Percentiles rank a stretch among this genome's conserved stretches.
Conservation (phyloP, 2,329 filamentous ascomycete genomes). For the Eurotiales sp. region DNA sequence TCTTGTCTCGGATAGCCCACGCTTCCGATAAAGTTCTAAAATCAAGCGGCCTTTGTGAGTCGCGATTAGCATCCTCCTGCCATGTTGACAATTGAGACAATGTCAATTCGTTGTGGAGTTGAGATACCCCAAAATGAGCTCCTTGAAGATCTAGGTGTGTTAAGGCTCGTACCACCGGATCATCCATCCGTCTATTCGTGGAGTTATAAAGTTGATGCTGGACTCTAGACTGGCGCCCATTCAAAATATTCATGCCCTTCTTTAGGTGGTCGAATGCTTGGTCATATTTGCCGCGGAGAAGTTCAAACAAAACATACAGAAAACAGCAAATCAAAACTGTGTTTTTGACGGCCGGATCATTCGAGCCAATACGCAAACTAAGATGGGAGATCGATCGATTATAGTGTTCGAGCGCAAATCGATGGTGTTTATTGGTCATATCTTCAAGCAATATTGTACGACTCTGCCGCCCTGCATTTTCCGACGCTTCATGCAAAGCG, state of each 20-base stretch:
- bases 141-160: background rate
- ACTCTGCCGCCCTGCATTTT: background rate
- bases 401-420: constrained; percentile 22
- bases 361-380: constrained; percentile 14
- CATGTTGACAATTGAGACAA: background rate
- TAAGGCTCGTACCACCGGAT: background rate
- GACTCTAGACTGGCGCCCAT: constrained; percentile 4
- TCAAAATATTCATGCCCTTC: constrained; percentile 20
- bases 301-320: constrained; percentile 22
- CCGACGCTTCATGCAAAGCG: constrained; percentile 15
- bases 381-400: constrained; percentile 17
- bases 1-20: background rate
- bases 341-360: constrained; percentile 15
- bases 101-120: background rate
- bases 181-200: background rate
- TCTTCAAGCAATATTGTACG: constrained; percentile 2
- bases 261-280: constrained; percentile 19
- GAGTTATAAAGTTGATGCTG: background rate
- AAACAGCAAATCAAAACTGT: constrained; percentile 21
- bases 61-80: background rate
- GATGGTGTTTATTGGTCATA: constrained; percentile 13
- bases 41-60: background rate
- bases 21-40: background rate
- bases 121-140: background rate
- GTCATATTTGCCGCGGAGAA: constrained; percentile 20